phyloP scores from a whole-genome alignment of 148 eudicot species.

The Persicaria tinctoria region DNA sequence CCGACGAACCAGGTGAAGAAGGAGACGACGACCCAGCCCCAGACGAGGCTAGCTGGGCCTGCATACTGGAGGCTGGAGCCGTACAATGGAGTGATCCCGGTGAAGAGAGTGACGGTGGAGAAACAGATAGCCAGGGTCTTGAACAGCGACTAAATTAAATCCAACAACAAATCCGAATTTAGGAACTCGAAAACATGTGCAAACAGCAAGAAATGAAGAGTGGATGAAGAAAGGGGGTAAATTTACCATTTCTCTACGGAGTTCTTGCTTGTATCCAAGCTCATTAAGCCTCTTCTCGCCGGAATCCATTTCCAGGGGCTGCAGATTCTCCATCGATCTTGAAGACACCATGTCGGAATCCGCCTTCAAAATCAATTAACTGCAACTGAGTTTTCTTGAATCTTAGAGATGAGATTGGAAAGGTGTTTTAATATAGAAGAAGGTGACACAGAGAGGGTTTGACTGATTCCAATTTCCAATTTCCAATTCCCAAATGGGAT shows the following conservation, averaged over 20 bases:
- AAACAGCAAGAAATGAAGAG: neutral
- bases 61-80: constrained; percentile 59
- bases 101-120: constrained; percentile 60
- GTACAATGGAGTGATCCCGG: constrained; percentile 57
- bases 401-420: neutral
- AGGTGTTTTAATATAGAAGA: neutral
- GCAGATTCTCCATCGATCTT: no score
- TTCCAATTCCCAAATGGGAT: no score
- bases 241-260: constrained; percentile 51
- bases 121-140: constrained; percentile 63
- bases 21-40: constrained; percentile 66
- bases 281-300: constrained; percentile 64
- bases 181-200: neutral
- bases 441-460: neutral
- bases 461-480: neutral
- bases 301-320: constrained; percentile 35
- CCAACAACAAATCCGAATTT: neutral
- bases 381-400: neutral
- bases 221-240: neutral
- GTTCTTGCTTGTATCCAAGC: constrained; percentile 62
- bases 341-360: neutral
- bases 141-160: constrained; percentile 38
- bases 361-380: neutral
- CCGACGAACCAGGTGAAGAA: constrained; percentile 61
- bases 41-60: constrained; percentile 57